A percentile compares a stretch with the other conserved stretches of the same genome.
Conservation (phyloP, 768 basidiomycete species). For the Leccinum disarticulatum region DNA sequence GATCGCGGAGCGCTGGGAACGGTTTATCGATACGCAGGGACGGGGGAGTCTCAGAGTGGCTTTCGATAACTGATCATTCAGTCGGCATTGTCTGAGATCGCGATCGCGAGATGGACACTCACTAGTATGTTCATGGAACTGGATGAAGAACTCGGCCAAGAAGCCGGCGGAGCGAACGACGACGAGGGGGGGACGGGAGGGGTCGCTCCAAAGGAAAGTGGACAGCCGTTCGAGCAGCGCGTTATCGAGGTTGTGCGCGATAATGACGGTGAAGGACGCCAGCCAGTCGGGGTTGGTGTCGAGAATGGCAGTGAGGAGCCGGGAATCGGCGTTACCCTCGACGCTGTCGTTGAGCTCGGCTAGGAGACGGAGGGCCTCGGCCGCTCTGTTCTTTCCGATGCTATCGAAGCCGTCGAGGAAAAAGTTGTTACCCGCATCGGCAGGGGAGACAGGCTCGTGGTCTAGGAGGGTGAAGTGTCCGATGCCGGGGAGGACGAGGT, state of each 20-base stretch:
- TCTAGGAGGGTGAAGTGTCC: slow-evolving; percentile 96
- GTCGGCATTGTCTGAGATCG: background rate
- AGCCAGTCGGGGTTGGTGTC: slow-evolving; percentile 52
- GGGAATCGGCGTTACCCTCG: slow-evolving; percentile 60
- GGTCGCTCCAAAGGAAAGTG: slow-evolving; percentile 63
- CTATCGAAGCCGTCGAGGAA: slow-evolving; percentile 64
- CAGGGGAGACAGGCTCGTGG: slow-evolving; percentile 51
- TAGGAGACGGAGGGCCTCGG: slow-evolving; percentile 75
- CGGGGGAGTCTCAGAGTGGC: slow-evolving; percentile 72
- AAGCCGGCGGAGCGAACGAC: slow-evolving; percentile 87
- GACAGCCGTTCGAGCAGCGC: slow-evolving; percentile 58
- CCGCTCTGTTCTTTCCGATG: slow-evolving; percentile 76
- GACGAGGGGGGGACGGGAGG: slow-evolving; percentile 65
- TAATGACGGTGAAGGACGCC: slow-evolving; percentile 70
- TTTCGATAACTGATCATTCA: slow-evolving; percentile 70
- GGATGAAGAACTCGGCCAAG: slow-evolving; percentile 83
- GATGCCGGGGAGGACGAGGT: slow-evolving; percentile 93
- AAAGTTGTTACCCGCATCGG: slow-evolving; percentile 95
- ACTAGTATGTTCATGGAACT: slow-evolving; percentile 88
- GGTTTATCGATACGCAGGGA: slow-evolving; percentile 87
- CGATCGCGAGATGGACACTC: slow-evolving; percentile 28
- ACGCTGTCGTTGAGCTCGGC: slow-evolving; percentile 89
- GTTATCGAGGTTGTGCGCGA: slow-evolving; percentile 78
- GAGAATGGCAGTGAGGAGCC: slow-evolving; percentile 58
- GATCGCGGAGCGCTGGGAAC: slow-evolving; percentile 77